Evolutionary conservation across 768 basidiomycete species (phyloP), one percentile per base, ranked within the genome.

Genomic region (Xerocomus brunneocitrinus): DNA sequence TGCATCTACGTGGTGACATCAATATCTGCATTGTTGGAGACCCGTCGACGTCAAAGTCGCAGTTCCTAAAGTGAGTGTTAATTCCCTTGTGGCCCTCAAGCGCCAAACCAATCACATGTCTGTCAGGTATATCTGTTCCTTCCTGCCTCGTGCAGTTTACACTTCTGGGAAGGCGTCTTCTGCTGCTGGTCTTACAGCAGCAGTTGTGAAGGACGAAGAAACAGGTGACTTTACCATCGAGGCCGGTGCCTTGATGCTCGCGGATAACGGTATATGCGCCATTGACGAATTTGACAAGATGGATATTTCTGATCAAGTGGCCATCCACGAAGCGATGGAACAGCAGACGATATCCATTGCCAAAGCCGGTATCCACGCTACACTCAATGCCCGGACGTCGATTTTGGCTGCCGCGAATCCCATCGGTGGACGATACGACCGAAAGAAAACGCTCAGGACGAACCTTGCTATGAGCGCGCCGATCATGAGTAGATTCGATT

Each of bases 281-380:
- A 99, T 99, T 63, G 97, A 99, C 74, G 97, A 98, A 71, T 99
- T 99, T 65, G 97, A 99, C 81, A 99, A 99, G 73, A 99, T 99
- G 97, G 95, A 98, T 68, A 85, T 98, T 49, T 86, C 91, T 0
- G 97, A 98, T 69, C 97, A 98, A 69, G 93, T 98, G 40, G 97
- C 97, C 34, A 98, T 99, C 62, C 97, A 99, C 78, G 95, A 98
- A 78, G 95, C 95, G 8, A 98, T 98, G 95, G 95, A 98, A 84
- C 95, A 98, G 73, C 95, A 98, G 74, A 98, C 95, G 1, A 98
- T 98, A 62, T 97, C 94, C 28, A 98, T 98, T 58, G 97, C 97
- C 39, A 99, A 99, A 69, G 97, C 97, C 2, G 97, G 97, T 52
- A 99, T 99, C 60, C 95, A 98, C 63, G 95, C 97, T 0, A 99